phyloP scores from a whole-genome alignment of 2,329 filamentous ascomycete genomes.

The Hypoxylon sp. region DNA sequence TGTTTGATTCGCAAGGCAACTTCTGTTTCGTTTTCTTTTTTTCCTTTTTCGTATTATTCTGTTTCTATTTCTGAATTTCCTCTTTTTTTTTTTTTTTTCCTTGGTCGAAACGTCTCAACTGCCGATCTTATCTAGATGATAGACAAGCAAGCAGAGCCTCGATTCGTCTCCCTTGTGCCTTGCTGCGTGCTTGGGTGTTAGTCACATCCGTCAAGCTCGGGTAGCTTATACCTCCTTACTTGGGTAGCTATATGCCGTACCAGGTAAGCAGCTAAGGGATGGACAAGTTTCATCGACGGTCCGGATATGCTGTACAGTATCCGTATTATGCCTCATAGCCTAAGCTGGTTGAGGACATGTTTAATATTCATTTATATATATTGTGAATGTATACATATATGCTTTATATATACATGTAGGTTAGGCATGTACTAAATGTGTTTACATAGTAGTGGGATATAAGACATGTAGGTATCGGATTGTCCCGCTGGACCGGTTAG shows the following conservation, averaged over 20 bases:
- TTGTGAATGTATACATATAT: too few species aligned
- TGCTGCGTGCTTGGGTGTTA: background rate
- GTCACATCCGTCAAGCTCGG: too few species aligned
- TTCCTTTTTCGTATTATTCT: background rate
- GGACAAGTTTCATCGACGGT: constrained; percentile 20
- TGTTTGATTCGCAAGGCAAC: background rate
- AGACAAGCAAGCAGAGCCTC: constrained; percentile 14
- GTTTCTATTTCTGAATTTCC: background rate
- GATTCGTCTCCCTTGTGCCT: constrained; percentile 1
- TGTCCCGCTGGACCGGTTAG: constrained; percentile 28
- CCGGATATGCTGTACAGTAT: constrained; percentile 12
- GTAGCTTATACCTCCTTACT: background rate
- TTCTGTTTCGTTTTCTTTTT: too few species aligned
- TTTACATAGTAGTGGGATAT: too few species aligned
- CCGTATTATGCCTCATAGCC: too few species aligned
- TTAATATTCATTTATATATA: too few species aligned
- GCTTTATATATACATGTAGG: too few species aligned
- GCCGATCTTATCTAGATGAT: constrained; percentile 3
- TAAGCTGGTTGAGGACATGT: too few species aligned
- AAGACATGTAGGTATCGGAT: constrained; percentile 6
- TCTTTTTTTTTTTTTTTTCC: too few species aligned
- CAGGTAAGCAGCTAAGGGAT: background rate
- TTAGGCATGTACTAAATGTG: too few species aligned
- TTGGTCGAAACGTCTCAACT: background rate
- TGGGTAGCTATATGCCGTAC: background rate